Evolutionary conservation across 2,329 filamentous ascomycete species (phyloP), one percentile per base, ranked within the genome.

Genomic region (Penicillium sp.): DNA sequence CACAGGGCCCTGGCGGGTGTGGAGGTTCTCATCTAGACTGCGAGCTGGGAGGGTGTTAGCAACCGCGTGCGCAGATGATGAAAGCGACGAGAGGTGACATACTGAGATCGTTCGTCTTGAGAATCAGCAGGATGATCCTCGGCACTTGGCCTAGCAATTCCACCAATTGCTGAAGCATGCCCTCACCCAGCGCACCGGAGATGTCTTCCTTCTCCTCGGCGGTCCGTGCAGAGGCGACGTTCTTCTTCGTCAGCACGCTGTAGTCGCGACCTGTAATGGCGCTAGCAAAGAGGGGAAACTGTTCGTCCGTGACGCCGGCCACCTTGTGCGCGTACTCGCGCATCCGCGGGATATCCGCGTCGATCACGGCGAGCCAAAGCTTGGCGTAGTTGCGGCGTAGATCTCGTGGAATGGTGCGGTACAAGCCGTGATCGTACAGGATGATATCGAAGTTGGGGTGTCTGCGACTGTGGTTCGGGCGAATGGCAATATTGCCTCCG

Each of bases 101-200:
- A 78, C 74, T 98, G 26, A 98, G 73, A 68, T 98, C 93, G 63
- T 98, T 98, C 2, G 93, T 98, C 71, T 98, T 98, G 47, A 98
- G 76, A 52, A 98, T 97, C 18, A 98, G 74, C 9, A 98, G 76
- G 39, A 98, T 95, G 50, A 98, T 87, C 30, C 89, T 76, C 1
- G 93, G 93, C 5, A 98, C 90, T 56, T 87, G 81, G 33, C 88
- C 87, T 4, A 98, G 79, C 51, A 98, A 74, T 52, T 90, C 83
- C 6, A 98, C 87, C 5, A 98, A 75, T 56, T 96, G 85, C 46
- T 86, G 86, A 25, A 98, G 75, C 62, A 98, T 79, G 7, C 91
- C 91, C 39, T 96, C 88, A 33, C 89, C 86, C 43, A 98, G 72
- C 1, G 88, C 86, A 34, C 81, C 79, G 36, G 85, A 84, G 63